These are phyloP conservation scores for Protomyces inundatus DNA, from an alignment of 1,139 yeast species.

Conservation along the genomic window DNA sequence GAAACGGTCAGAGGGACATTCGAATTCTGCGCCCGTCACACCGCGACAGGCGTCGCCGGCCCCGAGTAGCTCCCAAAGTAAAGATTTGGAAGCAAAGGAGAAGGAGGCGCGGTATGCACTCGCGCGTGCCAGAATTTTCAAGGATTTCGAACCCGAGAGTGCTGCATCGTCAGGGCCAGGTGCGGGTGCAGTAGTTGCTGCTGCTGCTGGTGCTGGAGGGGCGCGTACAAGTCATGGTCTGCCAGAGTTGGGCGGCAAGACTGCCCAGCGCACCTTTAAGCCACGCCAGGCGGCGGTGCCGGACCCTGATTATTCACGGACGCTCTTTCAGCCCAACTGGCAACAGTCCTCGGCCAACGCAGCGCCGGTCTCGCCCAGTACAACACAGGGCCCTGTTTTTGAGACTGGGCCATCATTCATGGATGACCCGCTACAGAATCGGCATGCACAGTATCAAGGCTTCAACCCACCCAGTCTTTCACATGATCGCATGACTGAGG, in stretches of 20 bases:
- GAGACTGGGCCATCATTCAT: not conserved
- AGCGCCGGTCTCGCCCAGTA: not conserved
- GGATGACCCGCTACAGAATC: not conserved
- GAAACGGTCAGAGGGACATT: not conserved
- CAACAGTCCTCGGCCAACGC: too few species aligned
- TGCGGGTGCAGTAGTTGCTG: not conserved
- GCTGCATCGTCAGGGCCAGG: not conserved
- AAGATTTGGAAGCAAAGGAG: slow-evolving; percentile 12
- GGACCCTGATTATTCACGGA: not conserved
- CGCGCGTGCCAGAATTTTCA: slow-evolving; percentile 25
- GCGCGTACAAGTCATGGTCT: not conserved
- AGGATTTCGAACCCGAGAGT: slow-evolving; percentile 16
- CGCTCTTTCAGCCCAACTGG: not conserved
- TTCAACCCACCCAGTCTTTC: not conserved
- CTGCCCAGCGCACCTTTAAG: not conserved
- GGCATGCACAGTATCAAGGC: not conserved
- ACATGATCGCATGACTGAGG: not conserved
- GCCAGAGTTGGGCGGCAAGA: not conserved
- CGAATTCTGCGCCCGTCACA: not conserved
- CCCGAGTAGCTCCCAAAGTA: not conserved
- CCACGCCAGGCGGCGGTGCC: not conserved
- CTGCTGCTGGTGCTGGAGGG: not conserved
- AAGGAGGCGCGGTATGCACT: slow-evolving; percentile 19
- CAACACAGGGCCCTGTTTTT: not conserved
- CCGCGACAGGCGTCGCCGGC: slow-evolving; percentile 3